A percentile compares a stretch with the other conserved stretches of the same genome.
Conservation (phyloP, 805 yeast genomes). For the Kodamaea neixiangensis region DNA sequence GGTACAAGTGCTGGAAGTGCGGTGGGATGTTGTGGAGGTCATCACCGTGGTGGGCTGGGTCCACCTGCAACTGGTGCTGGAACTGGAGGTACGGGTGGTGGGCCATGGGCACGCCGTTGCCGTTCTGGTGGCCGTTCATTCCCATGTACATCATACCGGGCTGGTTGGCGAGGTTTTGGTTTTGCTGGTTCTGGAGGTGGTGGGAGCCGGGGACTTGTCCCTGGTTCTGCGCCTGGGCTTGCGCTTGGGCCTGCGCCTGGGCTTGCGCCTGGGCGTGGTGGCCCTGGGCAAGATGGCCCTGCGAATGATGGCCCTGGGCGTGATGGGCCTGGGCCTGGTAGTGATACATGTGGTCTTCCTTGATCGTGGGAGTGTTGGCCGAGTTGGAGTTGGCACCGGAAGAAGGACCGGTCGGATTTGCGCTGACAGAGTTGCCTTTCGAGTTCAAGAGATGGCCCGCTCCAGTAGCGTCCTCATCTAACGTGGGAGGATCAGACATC, state of each 20-base stretch:
- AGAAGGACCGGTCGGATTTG: conserved; percentile 13
- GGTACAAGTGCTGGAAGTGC: conserved; percentile 13
- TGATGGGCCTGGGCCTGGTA: conserved; percentile 12
- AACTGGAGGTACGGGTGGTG: conserved; percentile 14
- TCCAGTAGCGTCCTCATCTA: conserved; percentile 11
- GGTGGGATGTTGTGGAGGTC: conserved; percentile 11
- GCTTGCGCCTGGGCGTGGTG: background rate
- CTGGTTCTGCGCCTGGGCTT: background rate
- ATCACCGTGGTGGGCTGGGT: conserved; percentile 9
- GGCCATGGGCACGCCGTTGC: conserved; percentile 9
- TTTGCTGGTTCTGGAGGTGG: conserved; percentile 9
- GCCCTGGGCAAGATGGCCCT: background rate
- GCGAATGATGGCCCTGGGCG: background rate
- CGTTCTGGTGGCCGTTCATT: conserved; percentile 10
- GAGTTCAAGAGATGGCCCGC: conserved; percentile 4
- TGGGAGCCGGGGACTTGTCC: background rate
- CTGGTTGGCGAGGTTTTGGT: conserved; percentile 3
- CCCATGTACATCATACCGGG: conserved; percentile 13
- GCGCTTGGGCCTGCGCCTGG: background rate
- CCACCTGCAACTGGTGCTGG: conserved; percentile 12
- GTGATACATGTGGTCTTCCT: conserved; percentile 13
- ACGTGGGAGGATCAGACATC: conserved; percentile 11
- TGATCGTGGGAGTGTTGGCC: conserved; percentile 14
- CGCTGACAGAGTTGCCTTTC: conserved; percentile 9
- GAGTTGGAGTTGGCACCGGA: conserved; percentile 16